A percentile compares a stretch with the other conserved stretches of the same genome.
Evolutionary conservation across 129 eudicot species (phyloP).

Genomic region (Ambrosia trifida): DNA sequence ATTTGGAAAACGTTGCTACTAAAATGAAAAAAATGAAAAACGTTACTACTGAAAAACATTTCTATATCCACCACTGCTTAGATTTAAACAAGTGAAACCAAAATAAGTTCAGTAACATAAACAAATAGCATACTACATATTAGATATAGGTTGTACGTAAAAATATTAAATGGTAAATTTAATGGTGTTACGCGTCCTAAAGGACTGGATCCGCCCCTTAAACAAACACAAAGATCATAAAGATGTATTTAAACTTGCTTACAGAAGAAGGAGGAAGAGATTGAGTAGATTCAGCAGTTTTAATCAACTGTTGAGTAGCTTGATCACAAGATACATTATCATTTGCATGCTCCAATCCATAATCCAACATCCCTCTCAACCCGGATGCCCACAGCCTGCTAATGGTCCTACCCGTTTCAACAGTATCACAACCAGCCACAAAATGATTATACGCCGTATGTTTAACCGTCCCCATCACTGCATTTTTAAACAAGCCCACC

Average conservation of each 20-base stretch:
- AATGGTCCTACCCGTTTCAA: constrained; percentile 54
- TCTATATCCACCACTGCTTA: no score
- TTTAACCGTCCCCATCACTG: constrained; percentile 36
- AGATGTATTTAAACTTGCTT: constrained; percentile 18
- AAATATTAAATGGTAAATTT: no score
- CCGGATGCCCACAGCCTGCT: constrained; percentile 52
- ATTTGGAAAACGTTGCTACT: no score
- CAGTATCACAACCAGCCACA: constrained; percentile 59
- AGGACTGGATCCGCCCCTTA: neutral
- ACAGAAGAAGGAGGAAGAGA: constrained; percentile 57
- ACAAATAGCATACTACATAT: no score
- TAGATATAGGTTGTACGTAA: no score
- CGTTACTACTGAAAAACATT: no score
- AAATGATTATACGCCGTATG: constrained; percentile 67
- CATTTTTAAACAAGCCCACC: constrained; percentile 22
- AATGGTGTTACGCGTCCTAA: no score
- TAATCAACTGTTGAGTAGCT: constrained; percentile 40
- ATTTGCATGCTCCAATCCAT: constrained; percentile 74
- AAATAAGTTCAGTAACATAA: no score
- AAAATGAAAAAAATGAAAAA: no score
- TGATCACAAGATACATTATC: constrained; percentile 72
- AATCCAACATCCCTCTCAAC: constrained; percentile 72
- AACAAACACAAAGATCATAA: neutral
- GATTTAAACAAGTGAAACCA: no score
- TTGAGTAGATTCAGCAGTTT: constrained; percentile 52